Conservation (phyloP, 169 alveolate species). For the Eimeria praecox region DNA sequence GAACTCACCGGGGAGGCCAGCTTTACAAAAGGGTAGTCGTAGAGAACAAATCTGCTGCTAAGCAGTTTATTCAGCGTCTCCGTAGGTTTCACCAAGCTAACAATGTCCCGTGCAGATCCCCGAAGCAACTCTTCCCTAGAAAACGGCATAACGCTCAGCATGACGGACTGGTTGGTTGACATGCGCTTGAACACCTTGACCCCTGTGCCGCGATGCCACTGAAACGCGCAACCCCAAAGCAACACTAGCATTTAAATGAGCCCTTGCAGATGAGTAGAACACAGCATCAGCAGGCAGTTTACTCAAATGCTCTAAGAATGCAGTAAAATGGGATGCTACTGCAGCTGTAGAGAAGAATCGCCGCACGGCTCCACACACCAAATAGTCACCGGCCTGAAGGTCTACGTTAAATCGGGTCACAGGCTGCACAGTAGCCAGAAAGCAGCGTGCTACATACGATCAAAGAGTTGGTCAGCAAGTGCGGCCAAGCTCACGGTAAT, state of each 20-base stretch:
- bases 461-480: not conserved
- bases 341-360: not conserved
- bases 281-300: not conserved
- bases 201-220: slow-evolving; percentile 78
- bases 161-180: slow-evolving; percentile 17
- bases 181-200: slow-evolving; percentile 74
- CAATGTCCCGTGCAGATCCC: not conserved
- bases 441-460: not conserved
- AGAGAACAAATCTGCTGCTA: slow-evolving; percentile 59
- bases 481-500: slow-evolving; percentile 9
- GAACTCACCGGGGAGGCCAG: slow-evolving; percentile 77
- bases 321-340: not conserved
- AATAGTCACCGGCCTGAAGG: not conserved
- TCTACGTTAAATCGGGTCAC: not conserved
- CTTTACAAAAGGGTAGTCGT: slow-evolving; percentile 73
- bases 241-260: not conserved
- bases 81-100: slow-evolving; percentile 27
- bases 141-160: slow-evolving; percentile 57
- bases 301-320: not conserved
- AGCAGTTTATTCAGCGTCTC: slow-evolving; percentile 30
- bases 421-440: not conserved
- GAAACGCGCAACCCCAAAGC: slow-evolving; percentile 4
- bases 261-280: not conserved
- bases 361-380: not conserved
- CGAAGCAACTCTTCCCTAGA: slow-evolving; percentile 36